Evolutionary conservation across 192 early-diverging fungal genomes (phyloP).

Genomic region (Paraglomus occultum): DNA sequence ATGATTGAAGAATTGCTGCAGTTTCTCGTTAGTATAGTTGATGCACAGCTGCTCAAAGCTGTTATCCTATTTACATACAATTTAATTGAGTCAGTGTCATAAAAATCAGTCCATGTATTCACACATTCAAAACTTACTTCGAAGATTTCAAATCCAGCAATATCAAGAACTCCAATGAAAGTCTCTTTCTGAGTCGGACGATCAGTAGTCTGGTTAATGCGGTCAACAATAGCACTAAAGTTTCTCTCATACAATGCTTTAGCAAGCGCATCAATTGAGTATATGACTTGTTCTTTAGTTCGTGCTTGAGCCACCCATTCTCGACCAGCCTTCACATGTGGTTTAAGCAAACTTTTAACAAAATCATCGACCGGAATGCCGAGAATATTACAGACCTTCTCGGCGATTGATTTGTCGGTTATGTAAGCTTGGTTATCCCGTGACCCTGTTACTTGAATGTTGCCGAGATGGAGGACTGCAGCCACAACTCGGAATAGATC

Average conservation of each 20-base stretch:
- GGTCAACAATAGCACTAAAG: conserved; percentile 87
- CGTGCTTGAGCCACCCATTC: conserved; percentile 95
- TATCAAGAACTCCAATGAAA: conserved; percentile 98
- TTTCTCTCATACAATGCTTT: conserved; percentile 93
- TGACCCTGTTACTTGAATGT: conserved; percentile 77
- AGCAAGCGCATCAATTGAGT: conserved; percentile 88
- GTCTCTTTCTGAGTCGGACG: conserved; percentile 66
- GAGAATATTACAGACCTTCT: conserved; percentile 92
- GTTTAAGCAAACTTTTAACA: conserved; percentile 80
- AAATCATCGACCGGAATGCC: conserved; percentile 89
- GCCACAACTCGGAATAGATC: conserved; percentile 84
- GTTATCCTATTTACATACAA: conserved; percentile 61
- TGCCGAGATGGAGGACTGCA: conserved; percentile 90
- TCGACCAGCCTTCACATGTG: conserved; percentile 90
- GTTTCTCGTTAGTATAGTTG: conserved; percentile 98
- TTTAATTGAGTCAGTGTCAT: background rate
- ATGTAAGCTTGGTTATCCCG: conserved; percentile 88
- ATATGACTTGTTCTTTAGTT: conserved; percentile 80
- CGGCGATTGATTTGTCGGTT: conserved; percentile 66
- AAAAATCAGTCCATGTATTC: background rate
- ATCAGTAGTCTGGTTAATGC: conserved; percentile 80
- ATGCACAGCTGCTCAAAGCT: conserved; percentile 99
- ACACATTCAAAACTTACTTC: conserved; percentile 55
- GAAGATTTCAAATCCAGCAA: conserved; percentile 99
- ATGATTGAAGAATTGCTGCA: conserved; percentile 99